Evolutionary conservation across 2,329 filamentous ascomycete species (phyloP).

Genomic region (Rhynchosporium secalis): DNA sequence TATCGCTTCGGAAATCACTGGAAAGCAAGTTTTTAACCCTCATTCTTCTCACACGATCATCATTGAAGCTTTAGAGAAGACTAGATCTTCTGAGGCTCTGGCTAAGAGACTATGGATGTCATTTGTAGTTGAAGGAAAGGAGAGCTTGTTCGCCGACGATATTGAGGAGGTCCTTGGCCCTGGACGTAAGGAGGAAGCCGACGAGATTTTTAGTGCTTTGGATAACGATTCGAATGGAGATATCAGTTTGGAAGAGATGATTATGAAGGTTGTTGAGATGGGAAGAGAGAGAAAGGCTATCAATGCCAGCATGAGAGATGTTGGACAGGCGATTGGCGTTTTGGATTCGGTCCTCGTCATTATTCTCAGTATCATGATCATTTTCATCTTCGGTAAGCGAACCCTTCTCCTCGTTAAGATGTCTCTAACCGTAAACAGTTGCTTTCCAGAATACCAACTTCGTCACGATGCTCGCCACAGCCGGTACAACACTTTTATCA

Average conservation of each 20-base stretch:
- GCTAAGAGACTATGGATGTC: slow-evolving; percentile 98
- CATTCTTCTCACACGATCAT: slow-evolving; percentile 89
- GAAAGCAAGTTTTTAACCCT: slow-evolving; percentile 92
- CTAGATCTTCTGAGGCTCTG: slow-evolving; percentile 81
- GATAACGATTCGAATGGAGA: slow-evolving; percentile 91
- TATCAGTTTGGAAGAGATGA: slow-evolving; percentile 89
- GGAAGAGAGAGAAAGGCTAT: slow-evolving; percentile 87
- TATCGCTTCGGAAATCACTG: slow-evolving; percentile 90
- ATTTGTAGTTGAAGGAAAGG: slow-evolving; percentile 86
- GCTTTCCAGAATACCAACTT: slow-evolving; percentile 88
- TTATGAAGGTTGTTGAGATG: slow-evolving; percentile 75
- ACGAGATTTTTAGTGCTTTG: slow-evolving; percentile 78
- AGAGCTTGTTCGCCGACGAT: slow-evolving; percentile 77
- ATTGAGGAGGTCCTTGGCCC: slow-evolving; percentile 83
- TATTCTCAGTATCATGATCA: slow-evolving; percentile 74
- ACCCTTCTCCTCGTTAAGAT: slow-evolving; percentile 29
- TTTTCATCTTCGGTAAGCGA: slow-evolving; percentile 76
- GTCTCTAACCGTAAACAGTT: slow-evolving; percentile 49
- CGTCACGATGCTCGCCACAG: slow-evolving; percentile 80
- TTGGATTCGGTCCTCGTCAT: slow-evolving; percentile 84
- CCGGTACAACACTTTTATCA: slow-evolving; percentile 87
- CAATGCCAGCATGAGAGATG: slow-evolving; percentile 92
- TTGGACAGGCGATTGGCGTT: slow-evolving; percentile 89
- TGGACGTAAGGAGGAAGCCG: slow-evolving; percentile 72
- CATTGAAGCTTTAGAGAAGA: slow-evolving; percentile 83